Evolutionary conservation across 768 basidiomycete genomes (phyloP), one percentile per base, ranked within the genome.

Genomic region (Roridomyces roridus): DNA sequence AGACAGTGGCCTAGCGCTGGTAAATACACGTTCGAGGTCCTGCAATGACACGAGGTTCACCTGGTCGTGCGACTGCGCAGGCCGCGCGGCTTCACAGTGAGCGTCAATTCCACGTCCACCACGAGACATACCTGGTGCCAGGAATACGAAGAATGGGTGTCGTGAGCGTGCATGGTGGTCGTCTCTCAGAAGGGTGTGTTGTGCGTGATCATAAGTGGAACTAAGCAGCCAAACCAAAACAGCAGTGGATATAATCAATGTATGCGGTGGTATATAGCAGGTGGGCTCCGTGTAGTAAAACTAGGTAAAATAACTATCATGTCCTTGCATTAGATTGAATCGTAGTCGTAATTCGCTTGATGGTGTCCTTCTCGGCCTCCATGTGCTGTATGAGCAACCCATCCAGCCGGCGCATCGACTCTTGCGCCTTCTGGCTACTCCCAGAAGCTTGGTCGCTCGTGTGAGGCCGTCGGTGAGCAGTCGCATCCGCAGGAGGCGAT

Each of bases 311-410:
- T 36, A 39, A n/a, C 43, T 29, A 52, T 48, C 35, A 55, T 46
- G 41, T 42, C 31, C 50, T 58, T 18, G 44, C 56, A 55, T 58
- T 63, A 55, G 61, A 46, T 28, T 53, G 51, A 26, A 63, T 31
- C 21, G 73, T 78, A 24, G 77, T 76, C 20, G 92, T 87, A 68
- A 94, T 92, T 73, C 85, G 80, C 75, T 83, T 88, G 65, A 94
- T 79, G 29, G 84, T 86, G 66, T 92, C 88, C 74, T 85, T 86
- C 74, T 94, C 92, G 48, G 86, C 81, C 73, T 90, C 89, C 77
- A 94, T 89, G 68, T 94, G 92, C 69, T 88, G 86, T 50, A 86
- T 74, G 48, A 94, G 74, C 85, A 94, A 82, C 59, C 91, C 92
- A 68, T 94, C 91, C 61, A 94, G 73, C 72, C 79, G 83, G 72